These are phyloP conservation scores for Xylona heveae DNA, from an alignment of 495 filamentous ascomycete genomes.

Conservation along the genomic window DNA sequence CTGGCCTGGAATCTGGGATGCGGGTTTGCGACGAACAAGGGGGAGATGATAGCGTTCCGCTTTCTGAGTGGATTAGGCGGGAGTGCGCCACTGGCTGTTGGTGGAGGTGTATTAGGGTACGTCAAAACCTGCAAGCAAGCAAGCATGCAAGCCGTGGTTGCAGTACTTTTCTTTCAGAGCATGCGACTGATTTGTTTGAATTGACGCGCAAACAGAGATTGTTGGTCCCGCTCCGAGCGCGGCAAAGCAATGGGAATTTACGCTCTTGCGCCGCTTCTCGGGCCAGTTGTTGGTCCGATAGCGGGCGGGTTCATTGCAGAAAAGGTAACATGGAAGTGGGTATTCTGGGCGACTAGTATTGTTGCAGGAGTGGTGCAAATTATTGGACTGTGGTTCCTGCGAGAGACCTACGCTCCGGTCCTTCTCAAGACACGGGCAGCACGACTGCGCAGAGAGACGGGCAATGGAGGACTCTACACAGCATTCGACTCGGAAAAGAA, in stretches of 20 bases:
- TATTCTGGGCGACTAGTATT: slow-evolving; percentile 42
- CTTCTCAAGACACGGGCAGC: slow-evolving; percentile 34
- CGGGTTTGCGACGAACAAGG: slow-evolving; percentile 26
- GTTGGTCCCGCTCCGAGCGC: slow-evolving; percentile 39
- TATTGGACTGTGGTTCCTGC: slow-evolving; percentile 42
- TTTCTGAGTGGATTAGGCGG: slow-evolving; percentile 37
- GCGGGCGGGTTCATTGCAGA: slow-evolving; percentile 45
- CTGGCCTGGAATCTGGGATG: slow-evolving; percentile 35
- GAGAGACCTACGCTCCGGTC: slow-evolving; percentile 47
- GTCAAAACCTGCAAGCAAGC: no score
- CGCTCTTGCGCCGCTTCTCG: slow-evolving; percentile 41
- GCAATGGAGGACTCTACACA: slow-evolving; percentile 28
- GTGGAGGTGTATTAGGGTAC: slow-evolving; percentile 20
- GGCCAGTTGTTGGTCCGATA: slow-evolving; percentile 43
- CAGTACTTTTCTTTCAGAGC: not conserved
- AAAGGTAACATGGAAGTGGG: slow-evolving; percentile 50
- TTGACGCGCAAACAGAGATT: no score
- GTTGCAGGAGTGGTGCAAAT: slow-evolving; percentile 38
- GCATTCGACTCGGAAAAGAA: slow-evolving; percentile 13
- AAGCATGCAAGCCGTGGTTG: not conserved
- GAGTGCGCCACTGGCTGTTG: slow-evolving; percentile 27
- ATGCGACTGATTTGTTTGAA: no score
- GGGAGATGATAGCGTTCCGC: slow-evolving; percentile 30
- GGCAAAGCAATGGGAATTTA: slow-evolving; percentile 44
- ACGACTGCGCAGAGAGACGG: slow-evolving; percentile 37